phyloP scores from a whole-genome alignment of 148 eudicot genomes.

The Mesembryanthemum crystallinum region DNA sequence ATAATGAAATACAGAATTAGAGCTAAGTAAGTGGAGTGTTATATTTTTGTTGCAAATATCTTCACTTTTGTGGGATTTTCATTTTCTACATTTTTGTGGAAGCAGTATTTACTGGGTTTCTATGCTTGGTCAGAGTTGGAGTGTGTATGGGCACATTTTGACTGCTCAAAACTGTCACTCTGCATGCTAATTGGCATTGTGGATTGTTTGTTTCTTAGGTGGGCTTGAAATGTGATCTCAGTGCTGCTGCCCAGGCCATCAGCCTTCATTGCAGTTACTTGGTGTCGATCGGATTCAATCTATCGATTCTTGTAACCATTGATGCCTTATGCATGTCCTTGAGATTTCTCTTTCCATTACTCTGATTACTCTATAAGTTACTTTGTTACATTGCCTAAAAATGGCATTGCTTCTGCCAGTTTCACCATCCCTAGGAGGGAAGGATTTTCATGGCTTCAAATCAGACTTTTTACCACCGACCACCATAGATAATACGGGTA shows the following conservation, averaged over 20 bases:
- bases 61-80: background rate
- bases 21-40: background rate
- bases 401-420: slow-evolving; percentile 37
- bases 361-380: background rate
- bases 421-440: slow-evolving; percentile 19
- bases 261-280: background rate
- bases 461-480: slow-evolving; percentile 27
- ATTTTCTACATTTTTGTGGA: background rate
- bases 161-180: background rate
- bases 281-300: background rate
- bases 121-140: background rate
- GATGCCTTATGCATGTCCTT: background rate
- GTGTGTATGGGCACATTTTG: background rate
- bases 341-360: slow-evolving; percentile 1
- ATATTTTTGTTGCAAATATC: background rate
- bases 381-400: background rate
- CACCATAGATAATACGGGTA: slow-evolving; percentile 7
- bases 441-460: slow-evolving; percentile 18
- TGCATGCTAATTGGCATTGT: slow-evolving; percentile 9
- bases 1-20: background rate
- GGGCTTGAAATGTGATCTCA: slow-evolving; percentile 5
- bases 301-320: background rate
- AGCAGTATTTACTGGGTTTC: background rate
- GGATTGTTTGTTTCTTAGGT: slow-evolving; percentile 13
- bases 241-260: background rate